Percentiles rank a stretch among this genome's conserved stretches.
Evolutionary conservation across 495 filamentous ascomycete species (phyloP).

Genomic region (Hypoxylon crocopeplum): DNA sequence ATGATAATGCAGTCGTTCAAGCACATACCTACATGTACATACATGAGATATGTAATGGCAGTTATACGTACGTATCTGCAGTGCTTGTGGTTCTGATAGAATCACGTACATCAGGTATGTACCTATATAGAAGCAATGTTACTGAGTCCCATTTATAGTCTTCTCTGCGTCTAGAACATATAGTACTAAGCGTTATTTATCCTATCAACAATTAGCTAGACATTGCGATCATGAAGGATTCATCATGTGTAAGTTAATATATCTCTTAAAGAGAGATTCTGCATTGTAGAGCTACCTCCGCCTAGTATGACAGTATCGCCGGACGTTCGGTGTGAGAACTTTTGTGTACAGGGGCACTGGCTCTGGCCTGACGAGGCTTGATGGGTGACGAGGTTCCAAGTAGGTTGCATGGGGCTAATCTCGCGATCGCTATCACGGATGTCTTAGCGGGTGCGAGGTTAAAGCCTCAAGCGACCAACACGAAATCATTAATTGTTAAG

Average conservation of each 20-base stretch:
- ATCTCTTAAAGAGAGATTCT: slow-evolving; percentile 7
- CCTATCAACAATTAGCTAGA: no score
- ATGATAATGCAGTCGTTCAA: not conserved
- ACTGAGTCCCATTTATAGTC: no score
- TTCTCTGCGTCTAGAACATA: no score
- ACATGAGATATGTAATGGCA: slow-evolving; percentile 5
- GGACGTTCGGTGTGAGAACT: slow-evolving; percentile 29
- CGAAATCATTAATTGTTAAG: slow-evolving; percentile 13
- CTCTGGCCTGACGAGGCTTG: slow-evolving; percentile 13
- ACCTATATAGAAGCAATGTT: no score
- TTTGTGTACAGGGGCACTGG: slow-evolving; percentile 9
- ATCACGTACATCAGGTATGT: no score
- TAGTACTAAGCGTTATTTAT: no score
- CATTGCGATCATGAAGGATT: slow-evolving; percentile 19
- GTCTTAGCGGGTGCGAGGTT: no score
- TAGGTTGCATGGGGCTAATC: slow-evolving; percentile 33
- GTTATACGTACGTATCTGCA: no score
- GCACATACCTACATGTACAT: not conserved
- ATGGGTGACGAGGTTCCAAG: slow-evolving; percentile 25
- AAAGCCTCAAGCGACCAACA: not conserved
- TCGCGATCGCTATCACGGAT: slow-evolving; percentile 32
- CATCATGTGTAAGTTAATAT: slow-evolving; percentile 22
- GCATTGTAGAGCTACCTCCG: not conserved
- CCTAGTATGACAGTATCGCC: not conserved
- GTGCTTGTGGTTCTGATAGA: no score